Evolutionary conservation across 2,329 filamentous ascomycete species (phyloP).

Genomic region (Sporothrix pallida): DNA sequence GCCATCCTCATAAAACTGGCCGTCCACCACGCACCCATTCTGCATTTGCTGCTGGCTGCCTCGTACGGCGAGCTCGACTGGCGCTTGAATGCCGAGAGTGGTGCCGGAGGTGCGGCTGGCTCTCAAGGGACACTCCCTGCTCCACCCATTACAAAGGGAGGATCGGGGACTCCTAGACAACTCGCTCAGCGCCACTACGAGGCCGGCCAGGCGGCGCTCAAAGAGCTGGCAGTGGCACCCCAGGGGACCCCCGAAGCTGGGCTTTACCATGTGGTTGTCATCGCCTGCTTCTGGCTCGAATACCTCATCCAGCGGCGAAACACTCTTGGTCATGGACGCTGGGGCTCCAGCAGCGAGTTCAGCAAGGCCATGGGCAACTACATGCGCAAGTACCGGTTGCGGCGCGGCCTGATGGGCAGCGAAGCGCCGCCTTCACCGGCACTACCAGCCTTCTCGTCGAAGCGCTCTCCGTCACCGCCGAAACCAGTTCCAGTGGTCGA

Average conservation of each 20-base stretch:
- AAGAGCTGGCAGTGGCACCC: background rate
- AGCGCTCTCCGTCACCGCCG: background rate
- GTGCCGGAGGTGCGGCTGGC: background rate
- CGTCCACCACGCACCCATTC: slow-evolving; percentile 27
- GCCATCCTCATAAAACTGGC: slow-evolving; percentile 30
- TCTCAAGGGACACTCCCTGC: background rate
- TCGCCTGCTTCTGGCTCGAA: slow-evolving; percentile 30
- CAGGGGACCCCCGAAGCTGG: background rate
- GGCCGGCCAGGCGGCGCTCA: slow-evolving; percentile 14
- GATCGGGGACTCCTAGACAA: background rate
- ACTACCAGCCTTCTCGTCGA: background rate
- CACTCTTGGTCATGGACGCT: background rate
- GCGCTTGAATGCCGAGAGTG: background rate
- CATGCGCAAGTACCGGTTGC: slow-evolving; percentile 17
- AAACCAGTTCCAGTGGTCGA: background rate
- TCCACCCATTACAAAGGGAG: background rate
- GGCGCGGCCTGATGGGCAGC: slow-evolving; percentile 1
- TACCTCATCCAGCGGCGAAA: slow-evolving; percentile 24
- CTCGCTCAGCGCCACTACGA: slow-evolving; percentile 19
- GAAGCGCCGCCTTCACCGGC: background rate
- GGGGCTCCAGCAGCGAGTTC: background rate
- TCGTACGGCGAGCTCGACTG: slow-evolving; percentile 30
- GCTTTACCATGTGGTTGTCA: slow-evolving; percentile 21
- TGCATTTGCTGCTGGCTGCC: slow-evolving; percentile 28
- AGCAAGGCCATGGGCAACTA: slow-evolving; percentile 26